These are phyloP conservation scores for Backusella psychrophila DNA, from an alignment of 192 early-diverging fungal genomes.

Conservation along the genomic window DNA sequence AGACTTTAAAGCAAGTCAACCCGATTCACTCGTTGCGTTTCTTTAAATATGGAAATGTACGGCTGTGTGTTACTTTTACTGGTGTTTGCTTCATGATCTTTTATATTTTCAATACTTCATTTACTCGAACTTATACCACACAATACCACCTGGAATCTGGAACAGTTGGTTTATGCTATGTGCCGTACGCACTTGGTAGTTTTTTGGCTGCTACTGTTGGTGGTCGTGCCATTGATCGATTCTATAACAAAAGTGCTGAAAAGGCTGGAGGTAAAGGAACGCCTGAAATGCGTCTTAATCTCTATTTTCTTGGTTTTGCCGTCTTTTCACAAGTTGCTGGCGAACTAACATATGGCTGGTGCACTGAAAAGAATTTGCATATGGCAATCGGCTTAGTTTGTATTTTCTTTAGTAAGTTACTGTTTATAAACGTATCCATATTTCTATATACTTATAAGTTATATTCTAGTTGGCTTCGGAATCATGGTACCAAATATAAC, in stretches of 20 bases:
- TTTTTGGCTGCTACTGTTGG: slow-evolving; percentile 21
- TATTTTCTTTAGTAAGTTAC: slow-evolving; percentile 32
- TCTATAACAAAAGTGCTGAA: slow-evolving; percentile 22
- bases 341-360: slow-evolving; percentile 33
- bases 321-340: slow-evolving; percentile 13
- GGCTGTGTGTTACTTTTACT: slow-evolving; percentile 18
- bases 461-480: slow-evolving; percentile 28
- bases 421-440: not conserved
- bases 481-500: slow-evolving; percentile 31
- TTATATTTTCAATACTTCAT: slow-evolving; percentile 31
- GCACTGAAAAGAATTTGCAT: slow-evolving; percentile 27
- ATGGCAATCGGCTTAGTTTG: slow-evolving; percentile 26
- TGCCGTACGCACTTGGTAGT: slow-evolving; percentile 26
- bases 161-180: slow-evolving; percentile 35
- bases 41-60: slow-evolving; percentile 21
- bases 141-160: slow-evolving; percentile 32
- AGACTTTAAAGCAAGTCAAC: slow-evolving; percentile 16
- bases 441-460: not conserved
- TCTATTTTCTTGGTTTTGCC: slow-evolving; percentile 8
- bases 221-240: slow-evolving; percentile 16
- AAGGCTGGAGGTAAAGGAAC: slow-evolving; percentile 10
- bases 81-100: slow-evolving; percentile 29
- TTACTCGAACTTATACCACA: slow-evolving; percentile 31
- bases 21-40: slow-evolving; percentile 21
- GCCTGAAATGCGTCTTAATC: slow-evolving; percentile 33